Base-by-base conservation (phyloP, 129 eudicot species). In the Calendula officinalis region DNA sequence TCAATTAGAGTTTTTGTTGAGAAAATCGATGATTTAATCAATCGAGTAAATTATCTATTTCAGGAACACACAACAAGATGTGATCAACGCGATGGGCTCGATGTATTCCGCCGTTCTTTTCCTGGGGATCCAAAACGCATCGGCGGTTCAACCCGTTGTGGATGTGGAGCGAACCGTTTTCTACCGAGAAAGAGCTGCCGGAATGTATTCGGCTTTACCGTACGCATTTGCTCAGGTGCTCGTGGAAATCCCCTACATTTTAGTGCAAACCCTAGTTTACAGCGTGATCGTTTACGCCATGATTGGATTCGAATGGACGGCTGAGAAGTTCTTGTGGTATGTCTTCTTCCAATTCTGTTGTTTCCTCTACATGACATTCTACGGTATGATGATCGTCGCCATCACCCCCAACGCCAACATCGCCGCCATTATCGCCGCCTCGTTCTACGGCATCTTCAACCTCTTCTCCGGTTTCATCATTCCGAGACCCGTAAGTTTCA, bases 141-240 rank as follows among this genome's bases (percentile, higher is more conserved):
- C 75, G 2, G 15, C 80, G 3, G 86, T 77, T 10, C 82, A 81
- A 52, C 86, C 86, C 0, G 80, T 81, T 37, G 82, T 77, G 4
- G 82, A 67, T 6, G 45, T 81, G 3, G 86, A 81, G 42, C 67
- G 86, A 3, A 81, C 86, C 3, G 86, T 81, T 13, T 81, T 73
- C 48, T 81, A 81, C 30, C 59, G 86, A 56, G 86, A 81, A 73
- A 47, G 86, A 77, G 82, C 82, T 6, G 86, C 82, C 0, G 86
- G 84, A 52, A 80, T 75, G 84, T 80, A 70, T 62, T 80, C 84
- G 6, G 84, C 84, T 47, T 15, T 81, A 49, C 75, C 86, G 4
- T 81, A 81, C 53, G 86, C 80, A 44, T 77, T 81, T 36, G 77
- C 82, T 9, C 86, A 81, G 68, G 74, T 73, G 40, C 34, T 81